These are phyloP conservation scores for Colletotrichum graminicola DNA, from an alignment of 2,329 filamentous ascomycete species.

Conservation along the genomic window DNA sequence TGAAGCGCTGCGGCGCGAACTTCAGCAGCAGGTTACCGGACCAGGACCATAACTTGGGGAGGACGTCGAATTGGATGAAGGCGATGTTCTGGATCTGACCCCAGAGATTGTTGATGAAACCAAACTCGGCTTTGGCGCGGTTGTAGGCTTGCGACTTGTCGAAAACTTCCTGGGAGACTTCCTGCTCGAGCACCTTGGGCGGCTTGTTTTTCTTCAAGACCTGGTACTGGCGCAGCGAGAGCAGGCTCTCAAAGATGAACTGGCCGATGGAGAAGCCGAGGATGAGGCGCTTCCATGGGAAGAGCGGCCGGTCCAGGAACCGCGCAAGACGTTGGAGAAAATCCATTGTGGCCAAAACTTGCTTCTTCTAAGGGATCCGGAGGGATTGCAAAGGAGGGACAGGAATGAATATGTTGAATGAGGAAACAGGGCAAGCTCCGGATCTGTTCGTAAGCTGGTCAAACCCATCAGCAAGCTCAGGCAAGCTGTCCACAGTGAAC, in stretches of 20 bases:
- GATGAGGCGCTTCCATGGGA: constrained; percentile 98
- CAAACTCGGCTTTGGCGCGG: constrained; percentile 93
- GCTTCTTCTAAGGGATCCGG: constrained; percentile 13
- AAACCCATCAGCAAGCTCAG: constrained; percentile 14
- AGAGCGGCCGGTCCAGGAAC: constrained; percentile 89
- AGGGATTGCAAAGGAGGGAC: constrained; percentile 37
- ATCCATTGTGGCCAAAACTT: constrained; percentile 34
- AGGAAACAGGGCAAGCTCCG: constrained; percentile 12
- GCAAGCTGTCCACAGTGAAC: constrained; percentile 41
- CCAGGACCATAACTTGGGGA: constrained; percentile 90
- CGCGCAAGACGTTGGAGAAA: constrained; percentile 76
- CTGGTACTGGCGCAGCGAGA: constrained; percentile 90
- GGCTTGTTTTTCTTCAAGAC: constrained; percentile 83
- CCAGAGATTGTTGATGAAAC: constrained; percentile 84
- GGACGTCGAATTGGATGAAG: constrained; percentile 90
- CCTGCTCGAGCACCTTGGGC: constrained; percentile 87
- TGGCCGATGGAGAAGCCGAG: constrained; percentile 94
- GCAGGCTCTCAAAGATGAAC: constrained; percentile 89
- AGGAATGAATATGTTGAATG: constrained; percentile 35
- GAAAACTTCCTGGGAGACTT: constrained; percentile 90
- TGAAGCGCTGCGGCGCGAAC: constrained; percentile 82
- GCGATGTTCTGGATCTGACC: constrained; percentile 88
- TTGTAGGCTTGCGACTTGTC: constrained; percentile 98
- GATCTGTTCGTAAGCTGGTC: constrained; percentile 15
- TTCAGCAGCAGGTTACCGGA: constrained; percentile 80